These are phyloP conservation scores for Pichia pseudocactophila DNA, from an alignment of 805 yeast species.

Conservation along the genomic window DNA sequence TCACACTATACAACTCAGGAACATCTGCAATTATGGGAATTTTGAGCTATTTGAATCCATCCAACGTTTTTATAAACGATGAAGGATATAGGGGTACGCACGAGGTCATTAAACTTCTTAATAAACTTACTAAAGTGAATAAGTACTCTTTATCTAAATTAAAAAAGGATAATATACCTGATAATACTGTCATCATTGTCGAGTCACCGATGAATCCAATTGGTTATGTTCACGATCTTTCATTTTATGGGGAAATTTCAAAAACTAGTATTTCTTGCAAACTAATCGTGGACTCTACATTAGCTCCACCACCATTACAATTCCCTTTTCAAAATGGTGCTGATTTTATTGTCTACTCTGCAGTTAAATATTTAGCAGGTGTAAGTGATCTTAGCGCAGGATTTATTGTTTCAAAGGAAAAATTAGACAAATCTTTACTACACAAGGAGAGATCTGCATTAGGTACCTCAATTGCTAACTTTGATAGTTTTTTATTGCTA, in stretches of 20 bases:
- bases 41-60: slow-evolving; percentile 39
- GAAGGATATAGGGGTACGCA: slow-evolving; percentile 46
- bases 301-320: slow-evolving; percentile 50
- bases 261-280: slow-evolving; percentile 33
- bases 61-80: slow-evolving; percentile 34
- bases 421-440: slow-evolving; percentile 27
- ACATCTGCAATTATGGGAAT: slow-evolving; percentile 44
- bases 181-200: slow-evolving; percentile 39
- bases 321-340: slow-evolving; percentile 45
- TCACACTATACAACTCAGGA: slow-evolving; percentile 42
- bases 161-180: slow-evolving; percentile 25
- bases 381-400: slow-evolving; percentile 49
- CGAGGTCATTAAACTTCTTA: slow-evolving; percentile 36
- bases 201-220: slow-evolving; percentile 51
- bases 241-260: slow-evolving; percentile 34
- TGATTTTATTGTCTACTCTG: slow-evolving; percentile 45
- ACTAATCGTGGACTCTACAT: slow-evolving; percentile 43
- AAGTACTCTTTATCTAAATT: slow-evolving; percentile 30
- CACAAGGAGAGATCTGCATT: slow-evolving; percentile 34
- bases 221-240: slow-evolving; percentile 36
- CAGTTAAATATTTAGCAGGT: slow-evolving; percentile 49
- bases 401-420: slow-evolving; percentile 34
- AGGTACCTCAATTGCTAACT: slow-evolving; percentile 45
- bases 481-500: slow-evolving; percentile 39
- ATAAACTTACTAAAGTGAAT: slow-evolving; percentile 33